Conservation (phyloP, 192 early-diverging fungal genomes). For the Jimgerdemannia lactiflua region DNA sequence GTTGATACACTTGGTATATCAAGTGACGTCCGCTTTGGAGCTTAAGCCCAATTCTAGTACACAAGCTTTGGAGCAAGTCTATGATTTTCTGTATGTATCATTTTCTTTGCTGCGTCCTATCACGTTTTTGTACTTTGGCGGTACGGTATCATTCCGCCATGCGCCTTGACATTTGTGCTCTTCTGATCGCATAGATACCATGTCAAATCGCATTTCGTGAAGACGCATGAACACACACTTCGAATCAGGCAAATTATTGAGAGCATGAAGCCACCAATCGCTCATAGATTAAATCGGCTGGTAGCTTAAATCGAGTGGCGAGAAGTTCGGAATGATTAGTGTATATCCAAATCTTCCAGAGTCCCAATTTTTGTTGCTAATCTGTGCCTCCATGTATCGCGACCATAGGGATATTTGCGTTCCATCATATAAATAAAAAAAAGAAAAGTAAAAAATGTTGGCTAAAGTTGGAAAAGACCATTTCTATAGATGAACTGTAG, state of each 20-base stretch:
- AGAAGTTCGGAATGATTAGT: background rate
- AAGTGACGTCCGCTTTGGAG: conserved; percentile 40
- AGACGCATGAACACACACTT: conserved; percentile 32
- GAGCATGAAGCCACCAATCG: conserved; percentile 26
- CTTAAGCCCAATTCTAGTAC: conserved; percentile 37
- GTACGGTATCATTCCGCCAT: background rate
- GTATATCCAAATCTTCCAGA: too few relatives aligned
- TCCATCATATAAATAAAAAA: too few relatives aligned
- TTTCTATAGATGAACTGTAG: too few relatives aligned
- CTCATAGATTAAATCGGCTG: conserved; percentile 30
- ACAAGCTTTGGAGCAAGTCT: conserved; percentile 42
- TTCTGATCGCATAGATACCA: conserved; percentile 29
- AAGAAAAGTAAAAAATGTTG: too few relatives aligned
- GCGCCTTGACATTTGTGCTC: background rate
- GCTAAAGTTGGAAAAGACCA: too few relatives aligned
- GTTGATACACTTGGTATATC: conserved; percentile 39
- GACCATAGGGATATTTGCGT: too few relatives aligned
- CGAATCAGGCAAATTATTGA: conserved; percentile 31
- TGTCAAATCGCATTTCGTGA: conserved; percentile 40
- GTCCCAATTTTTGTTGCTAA: background rate
- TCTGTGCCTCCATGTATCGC: background rate
- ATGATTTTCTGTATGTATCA: conserved; percentile 49
- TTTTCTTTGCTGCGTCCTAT: background rate
- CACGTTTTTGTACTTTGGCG: background rate
- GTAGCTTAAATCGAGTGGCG: conserved; percentile 9